These are phyloP conservation scores for Xylaria sp. DNA, from an alignment of 2,329 filamentous ascomycete genomes.

Conservation along the genomic window DNA sequence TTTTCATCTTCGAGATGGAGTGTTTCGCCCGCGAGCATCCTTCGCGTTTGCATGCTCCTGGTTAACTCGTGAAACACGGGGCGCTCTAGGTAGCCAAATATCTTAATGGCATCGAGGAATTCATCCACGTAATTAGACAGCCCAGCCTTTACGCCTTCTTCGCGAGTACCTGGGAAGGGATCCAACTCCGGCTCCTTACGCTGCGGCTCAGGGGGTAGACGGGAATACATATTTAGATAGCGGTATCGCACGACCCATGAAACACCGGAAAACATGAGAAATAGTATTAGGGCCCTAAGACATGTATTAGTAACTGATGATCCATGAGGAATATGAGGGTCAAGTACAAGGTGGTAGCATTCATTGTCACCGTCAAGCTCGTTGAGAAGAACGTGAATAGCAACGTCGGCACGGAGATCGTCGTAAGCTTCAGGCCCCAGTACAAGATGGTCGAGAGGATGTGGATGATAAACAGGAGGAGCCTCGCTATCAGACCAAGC, in stretches of 20 bases:
- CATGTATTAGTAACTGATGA: conserved; percentile 54
- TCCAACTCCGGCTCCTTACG: conserved; percentile 96
- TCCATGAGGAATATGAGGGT: conserved; percentile 10
- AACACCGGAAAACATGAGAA: conserved; percentile 83
- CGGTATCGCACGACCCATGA: conserved; percentile 96
- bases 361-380: conserved; percentile 97
- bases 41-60: conserved; percentile 96
- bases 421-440: conserved; percentile 85
- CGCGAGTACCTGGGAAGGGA: conserved; percentile 91
- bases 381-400: conserved; percentile 71
- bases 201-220: conserved; percentile 92
- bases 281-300: conserved; percentile 66
- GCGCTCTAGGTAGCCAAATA: conserved; percentile 95
- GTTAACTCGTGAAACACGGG: conserved; percentile 98
- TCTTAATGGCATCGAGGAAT: conserved; percentile 97
- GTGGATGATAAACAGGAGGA: conserved; percentile 67
- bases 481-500: conserved; percentile 66
- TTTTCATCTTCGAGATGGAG: conserved; percentile 96
- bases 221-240: conserved; percentile 96
- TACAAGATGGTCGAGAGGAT: conserved; percentile 71
- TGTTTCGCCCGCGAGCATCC: conserved; percentile 95
- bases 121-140: conserved; percentile 97
- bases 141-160: conserved; percentile 88
- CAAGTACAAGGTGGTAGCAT: conserved; percentile 89
- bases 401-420: conserved; percentile 88